Conservation (phyloP, 2,329 filamentous ascomycete genomes). For the Cryphonectria nitschkei region DNA sequence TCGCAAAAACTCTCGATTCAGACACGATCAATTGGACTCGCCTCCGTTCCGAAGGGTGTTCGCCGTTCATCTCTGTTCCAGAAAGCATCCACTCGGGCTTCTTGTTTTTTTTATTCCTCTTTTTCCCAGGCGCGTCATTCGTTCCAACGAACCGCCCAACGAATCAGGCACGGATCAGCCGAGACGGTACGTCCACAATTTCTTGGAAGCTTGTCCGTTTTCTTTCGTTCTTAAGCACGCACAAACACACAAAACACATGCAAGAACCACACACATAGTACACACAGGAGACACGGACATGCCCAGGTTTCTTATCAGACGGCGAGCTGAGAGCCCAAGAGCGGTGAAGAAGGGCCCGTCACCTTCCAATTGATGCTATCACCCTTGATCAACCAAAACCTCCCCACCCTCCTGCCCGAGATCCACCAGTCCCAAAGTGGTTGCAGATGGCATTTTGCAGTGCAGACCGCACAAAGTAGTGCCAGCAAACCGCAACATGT, state of each 20-base stretch:
- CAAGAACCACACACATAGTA: too few species aligned
- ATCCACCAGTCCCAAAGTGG: conserved; percentile 9
- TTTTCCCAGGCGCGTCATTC: conserved; percentile 4
- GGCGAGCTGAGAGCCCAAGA: background rate
- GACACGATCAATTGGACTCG: background rate
- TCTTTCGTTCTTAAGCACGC: background rate
- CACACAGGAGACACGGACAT: background rate
- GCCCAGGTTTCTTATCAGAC: conserved; percentile 13
- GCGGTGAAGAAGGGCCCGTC: conserved; percentile 21
- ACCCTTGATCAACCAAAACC: background rate
- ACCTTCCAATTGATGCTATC: background rate
- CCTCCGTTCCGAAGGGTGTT: conserved; percentile 1
- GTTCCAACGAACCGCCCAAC: conserved; percentile 10
- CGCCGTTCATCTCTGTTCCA: conserved; percentile 1
- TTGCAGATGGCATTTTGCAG: conserved; percentile 14
- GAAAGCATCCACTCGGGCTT: background rate
- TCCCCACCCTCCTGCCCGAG: background rate
- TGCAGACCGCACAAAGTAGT: conserved; percentile 11
- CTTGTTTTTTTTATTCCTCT: background rate
- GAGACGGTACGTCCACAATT: conserved; percentile 23
- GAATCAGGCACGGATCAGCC: conserved; percentile 16
- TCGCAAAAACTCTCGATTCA: background rate
- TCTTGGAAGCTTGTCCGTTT: background rate
- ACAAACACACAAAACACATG: background rate
- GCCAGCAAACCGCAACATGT: background rate